Evolutionary conservation across 495 filamentous ascomycete species (phyloP), one percentile per base, ranked within the genome.

Genomic region (Tetracladium setigerum): DNA sequence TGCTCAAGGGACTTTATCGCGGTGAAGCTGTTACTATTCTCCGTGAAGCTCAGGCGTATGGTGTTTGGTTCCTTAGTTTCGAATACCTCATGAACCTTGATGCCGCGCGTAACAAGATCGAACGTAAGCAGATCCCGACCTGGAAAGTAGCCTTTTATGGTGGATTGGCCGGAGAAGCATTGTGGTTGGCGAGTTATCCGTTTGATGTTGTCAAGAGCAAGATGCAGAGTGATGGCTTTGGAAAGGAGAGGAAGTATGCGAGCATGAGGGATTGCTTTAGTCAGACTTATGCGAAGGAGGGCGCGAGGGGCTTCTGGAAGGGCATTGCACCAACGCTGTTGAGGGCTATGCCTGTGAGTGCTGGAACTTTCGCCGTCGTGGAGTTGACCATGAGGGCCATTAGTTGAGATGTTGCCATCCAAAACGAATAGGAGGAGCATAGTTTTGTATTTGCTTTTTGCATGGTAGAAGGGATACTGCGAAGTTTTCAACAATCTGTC

Each of bases 141-240:
- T 79, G 81, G 62, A 95, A 95, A 68, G 78, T 98, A 36, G 94
- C 92, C 14, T 70, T 86, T 8, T 97, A 96, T 61, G 92, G 92
- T 54, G 92, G 92, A 35, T 62, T 97, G 44, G 92, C 92, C 1
- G 92, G 92, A 50, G 92, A 98, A 74, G 86, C 81, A 17, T 73
- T 98, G 35, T 98, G 92, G 92, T 62, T 98, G 52, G 74, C 73
- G 33, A 92, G 86, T 58, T 98, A 98, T 64, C 92, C 92, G 17
- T 82, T 98, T 47, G 92, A 98, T 66, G 92, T 97, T 22, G 69
- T 98, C 62, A 98, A 98, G 85, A 95, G 87, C 67, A 96, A 95
- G 79, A 95, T 97, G 91, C 92, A 98, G 77, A 94, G 81, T 52
- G 92, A 98, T 71, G 90, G 87, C 16, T 89, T 96, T 60, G 74